Percentiles rank a stretch among this genome's conserved stretches.
phyloP scores from a whole-genome alignment of 345 rosid species.

The Hibiscus tridactylites region DNA sequence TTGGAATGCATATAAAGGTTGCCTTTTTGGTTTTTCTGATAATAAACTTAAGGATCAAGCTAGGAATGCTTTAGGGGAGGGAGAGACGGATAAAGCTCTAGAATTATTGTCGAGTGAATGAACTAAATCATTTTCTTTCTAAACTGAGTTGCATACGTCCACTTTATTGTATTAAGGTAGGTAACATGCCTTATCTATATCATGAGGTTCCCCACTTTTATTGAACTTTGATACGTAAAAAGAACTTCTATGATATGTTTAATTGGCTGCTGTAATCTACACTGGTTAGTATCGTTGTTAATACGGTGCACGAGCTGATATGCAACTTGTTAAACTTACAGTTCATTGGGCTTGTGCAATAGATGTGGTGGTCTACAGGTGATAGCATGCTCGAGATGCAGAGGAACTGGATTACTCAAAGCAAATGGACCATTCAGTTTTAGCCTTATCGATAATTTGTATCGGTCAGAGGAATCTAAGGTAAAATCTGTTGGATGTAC shows the following conservation, averaged over 20 bases:
- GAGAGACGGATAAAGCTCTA: neutral
- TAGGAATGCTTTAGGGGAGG: neutral
- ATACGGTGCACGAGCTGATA: neutral
- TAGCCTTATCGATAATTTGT: slow-evolving; percentile 32
- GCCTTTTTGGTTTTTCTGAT: neutral
- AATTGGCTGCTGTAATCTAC: neutral
- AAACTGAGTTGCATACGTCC: neutral
- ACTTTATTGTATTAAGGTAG: neutral
- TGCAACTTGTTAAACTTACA: slow-evolving; percentile 26
- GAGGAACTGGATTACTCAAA: slow-evolving; percentile 62
- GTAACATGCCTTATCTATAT: neutral
- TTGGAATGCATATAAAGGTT: neutral
- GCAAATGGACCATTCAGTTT: slow-evolving; percentile 44
- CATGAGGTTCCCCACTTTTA: neutral
- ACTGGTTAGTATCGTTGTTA: neutral
- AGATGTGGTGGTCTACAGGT: slow-evolving; percentile 73
- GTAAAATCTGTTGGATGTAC: slow-evolving; percentile 33
- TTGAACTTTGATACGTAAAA: neutral
- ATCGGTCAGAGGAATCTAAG: slow-evolving; percentile 23
- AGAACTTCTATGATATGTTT: neutral
- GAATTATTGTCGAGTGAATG: neutral
- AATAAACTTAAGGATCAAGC: neutral
- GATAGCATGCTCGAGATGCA: slow-evolving; percentile 70
- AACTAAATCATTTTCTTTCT: neutral
- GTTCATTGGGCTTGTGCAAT: slow-evolving; percentile 77